Conservation (phyloP, 768 basidiomycete species). For the Tricholoma saponaceum region DNA sequence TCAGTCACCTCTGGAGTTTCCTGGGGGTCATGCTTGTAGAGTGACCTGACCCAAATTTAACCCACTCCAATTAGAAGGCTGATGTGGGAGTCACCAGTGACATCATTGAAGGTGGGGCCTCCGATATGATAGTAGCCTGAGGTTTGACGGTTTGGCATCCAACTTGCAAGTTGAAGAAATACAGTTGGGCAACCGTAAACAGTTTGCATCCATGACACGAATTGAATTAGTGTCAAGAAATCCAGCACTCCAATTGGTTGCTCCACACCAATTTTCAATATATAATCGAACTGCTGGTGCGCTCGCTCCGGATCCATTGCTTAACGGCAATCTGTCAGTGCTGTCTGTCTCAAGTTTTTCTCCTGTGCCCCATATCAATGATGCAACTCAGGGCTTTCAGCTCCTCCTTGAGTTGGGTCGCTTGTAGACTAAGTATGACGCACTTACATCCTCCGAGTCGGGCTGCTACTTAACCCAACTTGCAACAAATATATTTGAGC, state of each 20-base stretch:
- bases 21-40: background rate
- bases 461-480: background rate
- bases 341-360: background rate
- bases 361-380: background rate
- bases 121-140: too few relatives aligned
- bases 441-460: background rate
- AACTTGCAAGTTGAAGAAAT: background rate
- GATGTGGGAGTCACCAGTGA: background rate
- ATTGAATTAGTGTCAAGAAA: background rate
- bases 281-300: background rate
- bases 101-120: background rate
- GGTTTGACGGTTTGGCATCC: background rate
- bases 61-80: background rate
- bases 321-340: background rate
- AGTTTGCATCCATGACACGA: background rate
- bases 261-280: background rate
- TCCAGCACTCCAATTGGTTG: background rate
- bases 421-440: background rate
- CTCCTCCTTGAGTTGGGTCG: background rate
- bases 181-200: background rate
- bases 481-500: background rate
- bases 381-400: background rate
- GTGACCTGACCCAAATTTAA: background rate
- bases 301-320: background rate
- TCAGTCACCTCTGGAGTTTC: background rate